A percentile compares a stretch with the other conserved stretches of the same genome.
These are phyloP conservation scores for Erodium trifolium DNA, from an alignment of 441 rosid genomes.

Conservation along the genomic window DNA sequence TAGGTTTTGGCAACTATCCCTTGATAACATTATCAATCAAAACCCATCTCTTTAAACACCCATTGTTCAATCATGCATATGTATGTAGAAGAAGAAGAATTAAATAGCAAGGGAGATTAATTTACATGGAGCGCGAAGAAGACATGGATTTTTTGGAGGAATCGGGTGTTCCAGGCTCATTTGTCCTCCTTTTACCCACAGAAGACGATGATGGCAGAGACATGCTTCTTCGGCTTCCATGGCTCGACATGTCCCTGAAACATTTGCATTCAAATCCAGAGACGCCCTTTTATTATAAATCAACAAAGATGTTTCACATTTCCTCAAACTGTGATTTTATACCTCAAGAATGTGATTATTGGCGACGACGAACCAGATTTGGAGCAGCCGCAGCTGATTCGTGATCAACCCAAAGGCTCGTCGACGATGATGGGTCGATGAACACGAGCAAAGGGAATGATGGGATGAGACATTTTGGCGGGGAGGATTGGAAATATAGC, in stretches of 20 bases:
- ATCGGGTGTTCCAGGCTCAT: slow-evolving; percentile 48
- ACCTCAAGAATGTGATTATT: no score
- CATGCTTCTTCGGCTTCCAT: slow-evolving; percentile 57
- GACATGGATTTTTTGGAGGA: slow-evolving; percentile 45
- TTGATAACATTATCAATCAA: background rate
- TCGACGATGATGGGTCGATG: no score
- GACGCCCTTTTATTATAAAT: background rate
- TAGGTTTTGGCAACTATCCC: no score
- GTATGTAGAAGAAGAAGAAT: background rate
- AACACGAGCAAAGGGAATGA: background rate
- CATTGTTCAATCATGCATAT: no score
- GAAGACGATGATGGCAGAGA: slow-evolving; percentile 43
- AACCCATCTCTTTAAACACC: no score
- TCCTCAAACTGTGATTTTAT: no score
- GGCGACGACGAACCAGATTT: no score
- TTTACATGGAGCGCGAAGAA: slow-evolving; percentile 59
- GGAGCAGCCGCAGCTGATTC: no score
- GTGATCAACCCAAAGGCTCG: no score
- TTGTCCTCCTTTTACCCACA: slow-evolving; percentile 45
- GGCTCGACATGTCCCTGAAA: slow-evolving; percentile 50
- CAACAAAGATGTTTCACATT: background rate
- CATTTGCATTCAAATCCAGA: background rate
- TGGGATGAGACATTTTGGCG: slow-evolving; percentile 30
- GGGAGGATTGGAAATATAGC: slow-evolving; percentile 10
- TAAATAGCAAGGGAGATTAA: background rate